A percentile compares a stretch with the other conserved stretches of the same genome.
Conservation (phyloP, 2,329 filamentous ascomycete genomes). For the Decorospora gaudefroyi region DNA sequence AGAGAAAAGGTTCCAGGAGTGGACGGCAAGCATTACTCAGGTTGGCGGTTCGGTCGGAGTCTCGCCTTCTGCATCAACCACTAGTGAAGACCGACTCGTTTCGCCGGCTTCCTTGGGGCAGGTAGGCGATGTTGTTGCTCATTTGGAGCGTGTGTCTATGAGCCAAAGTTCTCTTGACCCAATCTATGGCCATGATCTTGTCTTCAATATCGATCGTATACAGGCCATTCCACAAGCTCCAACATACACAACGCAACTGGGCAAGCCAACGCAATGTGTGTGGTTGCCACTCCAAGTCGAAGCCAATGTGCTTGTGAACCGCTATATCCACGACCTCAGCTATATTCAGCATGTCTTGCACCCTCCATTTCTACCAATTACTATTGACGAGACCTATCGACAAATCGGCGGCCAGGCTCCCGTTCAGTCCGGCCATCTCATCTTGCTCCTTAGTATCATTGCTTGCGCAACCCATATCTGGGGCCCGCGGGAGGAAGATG, state of each 20-base stretch:
- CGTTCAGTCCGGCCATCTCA: background rate
- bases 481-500: background rate
- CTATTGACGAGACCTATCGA: conserved; percentile 2
- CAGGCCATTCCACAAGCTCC: background rate
- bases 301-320: conserved; percentile 39
- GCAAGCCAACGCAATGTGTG: background rate
- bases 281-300: conserved; percentile 39
- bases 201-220: background rate
- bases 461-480: background rate
- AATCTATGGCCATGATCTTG: background rate
- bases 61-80: background rate
- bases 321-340: conserved; percentile 41
- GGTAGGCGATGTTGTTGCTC: background rate
- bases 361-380: conserved; percentile 30
- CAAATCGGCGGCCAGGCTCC: background rate
- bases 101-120: background rate
- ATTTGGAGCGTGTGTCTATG: background rate
- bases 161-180: conserved; percentile 2
- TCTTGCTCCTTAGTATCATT: background rate
- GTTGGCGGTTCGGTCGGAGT: background rate
- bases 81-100: background rate
- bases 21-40: background rate
- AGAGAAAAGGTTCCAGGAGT: background rate
- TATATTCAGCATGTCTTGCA: conserved; percentile 47
- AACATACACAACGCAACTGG: background rate